Percentiles rank a stretch among this genome's conserved stretches.
phyloP scores from a whole-genome alignment of 2,329 filamentous ascomycete species.

The Diaporthe ampelina region DNA sequence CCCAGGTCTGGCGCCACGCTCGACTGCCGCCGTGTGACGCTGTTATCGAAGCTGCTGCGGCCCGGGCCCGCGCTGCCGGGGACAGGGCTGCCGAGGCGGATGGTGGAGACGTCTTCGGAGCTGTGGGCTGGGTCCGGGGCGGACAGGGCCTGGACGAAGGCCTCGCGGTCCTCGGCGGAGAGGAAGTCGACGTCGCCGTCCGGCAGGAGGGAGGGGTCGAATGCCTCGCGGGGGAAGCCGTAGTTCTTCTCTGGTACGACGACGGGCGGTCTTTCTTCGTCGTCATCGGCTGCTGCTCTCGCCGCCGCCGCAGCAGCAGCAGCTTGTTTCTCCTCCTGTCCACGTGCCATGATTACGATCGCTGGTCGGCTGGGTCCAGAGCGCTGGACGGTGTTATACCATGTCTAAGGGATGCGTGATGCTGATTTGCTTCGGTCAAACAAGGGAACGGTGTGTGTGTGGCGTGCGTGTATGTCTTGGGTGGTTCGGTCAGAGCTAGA shows the following conservation, averaged over 20 bases:
- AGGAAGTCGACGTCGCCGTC: slow-evolving; percentile 86
- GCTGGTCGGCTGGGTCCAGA: slow-evolving; percentile 28
- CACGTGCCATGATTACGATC: neutral
- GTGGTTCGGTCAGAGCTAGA: neutral
- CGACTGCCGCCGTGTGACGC: slow-evolving; percentile 57
- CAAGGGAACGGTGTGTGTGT: neutral
- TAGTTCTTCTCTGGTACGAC: slow-evolving; percentile 56
- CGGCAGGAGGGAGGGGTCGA: slow-evolving; percentile 79
- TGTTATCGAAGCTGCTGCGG: slow-evolving; percentile 52
- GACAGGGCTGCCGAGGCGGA: slow-evolving; percentile 56
- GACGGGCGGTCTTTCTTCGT: slow-evolving; percentile 41
- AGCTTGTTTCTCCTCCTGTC: neutral
- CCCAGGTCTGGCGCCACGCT: slow-evolving; percentile 47
- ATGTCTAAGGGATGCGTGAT: slow-evolving; percentile 21
- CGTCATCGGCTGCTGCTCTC: slow-evolving; percentile 36
- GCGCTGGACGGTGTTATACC: neutral
- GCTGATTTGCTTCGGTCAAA: neutral
- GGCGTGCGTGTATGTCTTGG: neutral
- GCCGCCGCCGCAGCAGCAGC: slow-evolving; percentile 1
- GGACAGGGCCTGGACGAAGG: slow-evolving; percentile 86
- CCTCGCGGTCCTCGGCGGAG: slow-evolving; percentile 76
- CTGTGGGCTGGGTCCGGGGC: slow-evolving; percentile 82
- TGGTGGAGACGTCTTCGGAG: slow-evolving; percentile 65
- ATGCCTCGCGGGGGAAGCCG: slow-evolving; percentile 73
- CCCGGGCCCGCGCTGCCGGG: slow-evolving; percentile 51